Base-by-base conservation (phyloP, 2,329 filamentous ascomycete species). In the Penicillium sp. region DNA sequence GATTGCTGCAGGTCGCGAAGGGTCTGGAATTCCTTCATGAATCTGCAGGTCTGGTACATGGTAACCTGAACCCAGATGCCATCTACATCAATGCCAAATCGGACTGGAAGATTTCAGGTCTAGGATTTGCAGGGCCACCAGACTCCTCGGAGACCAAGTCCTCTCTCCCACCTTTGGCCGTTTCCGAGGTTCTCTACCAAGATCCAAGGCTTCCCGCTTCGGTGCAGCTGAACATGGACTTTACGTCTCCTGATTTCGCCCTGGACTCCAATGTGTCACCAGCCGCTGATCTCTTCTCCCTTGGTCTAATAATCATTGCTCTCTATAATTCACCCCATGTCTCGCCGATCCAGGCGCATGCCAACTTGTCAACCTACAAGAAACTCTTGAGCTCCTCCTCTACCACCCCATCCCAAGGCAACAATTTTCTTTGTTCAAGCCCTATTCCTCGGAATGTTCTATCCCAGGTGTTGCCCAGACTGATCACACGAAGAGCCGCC, bases 101-200 rank as follows among this genome's bases (percentile, higher is more conserved):
- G 48, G 95, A 99, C 75, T 99, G 95, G 95, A 99, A 99, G 74
- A 90, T 99, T 59, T 93, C 92, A 66, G 95, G 93, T n/a, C 83
- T 99, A 39, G 86, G 90, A 0, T 99, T 97, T 74, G 91, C 90
- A 71, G 90, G 90, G 46, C 90, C 92, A 14, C 86, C 90, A 49
- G 90, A 92, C 65, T 84, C 85, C 66, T 90, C 90, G 21, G 87
- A 86, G 27, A 87, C 89, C 64, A 82, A 88, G 46, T 90, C 90
- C 3, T 89, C 90, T 4, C 86, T 96, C 49, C 83, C 88, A 43
- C 89, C 91, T 10, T 88, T 98, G 65, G 90, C 87, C 62, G 82
- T 98, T 21, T 88, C 90, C 27, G 92, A 97, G 74, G 87, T 88
- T 16, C 81, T 97, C 21, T 92, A 96, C 72, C 83, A 93, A 68